A percentile compares a stretch with the other conserved stretches of the same genome.
Evolutionary conservation across 1,284 basidiomycete species (phyloP).

Genomic region (Fomes fomentarius): DNA sequence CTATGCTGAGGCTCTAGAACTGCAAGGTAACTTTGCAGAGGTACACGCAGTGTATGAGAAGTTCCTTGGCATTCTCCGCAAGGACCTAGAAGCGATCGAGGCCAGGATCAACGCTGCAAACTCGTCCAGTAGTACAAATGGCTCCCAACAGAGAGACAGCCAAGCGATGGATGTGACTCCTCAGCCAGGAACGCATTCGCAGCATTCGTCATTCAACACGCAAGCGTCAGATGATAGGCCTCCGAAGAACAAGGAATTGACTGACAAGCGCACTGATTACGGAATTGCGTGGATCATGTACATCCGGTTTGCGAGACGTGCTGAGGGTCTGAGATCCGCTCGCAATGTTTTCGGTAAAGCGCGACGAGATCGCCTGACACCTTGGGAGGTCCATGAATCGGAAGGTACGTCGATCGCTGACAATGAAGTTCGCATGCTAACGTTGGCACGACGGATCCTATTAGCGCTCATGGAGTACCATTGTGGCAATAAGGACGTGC

Average conservation of each 20-base stretch:
- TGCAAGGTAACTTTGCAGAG: conserved; percentile 62
- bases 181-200: conserved; percentile 17
- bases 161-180: conserved; percentile 15
- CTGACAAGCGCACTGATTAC: conserved; percentile 67
- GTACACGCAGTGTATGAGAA: conserved; percentile 73
- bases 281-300: conserved; percentile 82
- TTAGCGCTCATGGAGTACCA: conserved; percentile 97
- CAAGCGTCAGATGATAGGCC: conserved; percentile 50
- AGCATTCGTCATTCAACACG: conserved; percentile 43
- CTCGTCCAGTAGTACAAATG: conserved; percentile 37
- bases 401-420: conserved; percentile 62
- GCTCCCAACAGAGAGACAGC: conserved; percentile 16
- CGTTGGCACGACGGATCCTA: conserved; percentile 11
- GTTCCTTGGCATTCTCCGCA: conserved; percentile 71
- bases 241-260: conserved; percentile 54
- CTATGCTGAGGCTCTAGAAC: conserved; percentile 84
- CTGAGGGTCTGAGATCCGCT: conserved; percentile 82
- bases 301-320: conserved; percentile 90
- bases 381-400: conserved; percentile 95
- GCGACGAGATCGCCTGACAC: conserved; percentile 81
- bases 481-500: conserved; percentile 78
- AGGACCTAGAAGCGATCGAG: conserved; percentile 77
- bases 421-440: conserved; percentile 1
- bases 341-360: conserved; percentile 85
- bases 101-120: conserved; percentile 47